These are phyloP conservation scores for Trichophyton mentagrophytes DNA, from an alignment of 2,329 filamentous ascomycete species.

Conservation along the genomic window DNA sequence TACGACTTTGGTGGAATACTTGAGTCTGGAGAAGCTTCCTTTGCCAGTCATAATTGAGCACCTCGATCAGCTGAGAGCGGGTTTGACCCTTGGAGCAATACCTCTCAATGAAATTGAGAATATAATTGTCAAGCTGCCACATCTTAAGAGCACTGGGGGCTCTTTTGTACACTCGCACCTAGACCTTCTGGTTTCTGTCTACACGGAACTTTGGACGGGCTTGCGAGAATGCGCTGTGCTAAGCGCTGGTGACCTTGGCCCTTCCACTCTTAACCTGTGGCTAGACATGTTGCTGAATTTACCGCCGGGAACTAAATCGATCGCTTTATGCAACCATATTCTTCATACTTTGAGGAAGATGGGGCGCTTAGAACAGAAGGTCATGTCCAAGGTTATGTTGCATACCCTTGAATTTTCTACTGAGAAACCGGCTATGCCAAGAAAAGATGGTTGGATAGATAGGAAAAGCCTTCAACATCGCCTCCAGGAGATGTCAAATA, in stretches of 20 bases:
- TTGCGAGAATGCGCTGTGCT: constrained; percentile 26
- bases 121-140: constrained; percentile 22
- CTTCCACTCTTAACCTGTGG: constrained; percentile 22
- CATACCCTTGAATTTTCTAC: neutral
- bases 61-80: constrained; percentile 18
- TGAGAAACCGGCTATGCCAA: neutral
- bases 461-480: neutral
- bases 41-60: constrained; percentile 13
- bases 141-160: constrained; percentile 11
- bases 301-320: constrained; percentile 9
- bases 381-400: neutral
- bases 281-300: constrained; percentile 19
- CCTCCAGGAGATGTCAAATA: constrained; percentile 12
- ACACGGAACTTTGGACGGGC: constrained; percentile 26
- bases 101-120: constrained; percentile 21
- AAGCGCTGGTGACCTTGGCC: constrained; percentile 22
- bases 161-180: constrained; percentile 12
- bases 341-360: constrained; percentile 10
- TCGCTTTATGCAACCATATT: constrained; percentile 21
- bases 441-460: neutral
- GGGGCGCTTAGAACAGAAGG: neutral
- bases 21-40: constrained; percentile 9
- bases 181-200: constrained; percentile 16
- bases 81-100: constrained; percentile 26
- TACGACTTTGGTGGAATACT: constrained; percentile 18